A percentile compares a stretch with the other conserved stretches of the same genome.
These are phyloP conservation scores for Alternaria gansuensis DNA, from an alignment of 2,329 filamentous ascomycete species.

Conservation along the genomic window DNA sequence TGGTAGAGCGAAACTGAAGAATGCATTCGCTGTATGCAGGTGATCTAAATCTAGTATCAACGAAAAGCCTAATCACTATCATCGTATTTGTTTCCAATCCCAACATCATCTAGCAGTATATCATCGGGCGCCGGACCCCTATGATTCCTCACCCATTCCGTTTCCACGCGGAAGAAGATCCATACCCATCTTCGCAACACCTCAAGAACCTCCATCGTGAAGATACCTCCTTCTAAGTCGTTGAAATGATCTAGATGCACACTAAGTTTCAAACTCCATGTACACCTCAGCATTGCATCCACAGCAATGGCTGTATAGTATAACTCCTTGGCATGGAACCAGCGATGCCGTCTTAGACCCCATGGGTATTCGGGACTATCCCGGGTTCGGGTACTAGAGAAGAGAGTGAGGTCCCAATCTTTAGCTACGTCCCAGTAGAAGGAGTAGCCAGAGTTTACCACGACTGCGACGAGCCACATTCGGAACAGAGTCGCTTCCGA, in stretches of 20 bases:
- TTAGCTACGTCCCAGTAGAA: conserved; percentile 98
- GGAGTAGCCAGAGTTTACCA: conserved; percentile 89
- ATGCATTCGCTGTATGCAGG: not conserved
- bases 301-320: conserved; percentile 85
- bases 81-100: conserved; percentile 68
- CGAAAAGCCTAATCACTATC: conserved; percentile 57
- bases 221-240: conserved; percentile 88
- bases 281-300: conserved; percentile 84
- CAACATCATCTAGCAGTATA: conserved; percentile 74
- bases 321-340: conserved; percentile 74
- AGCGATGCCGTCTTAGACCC: conserved; percentile 77
- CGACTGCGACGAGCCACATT: conserved; percentile 71
- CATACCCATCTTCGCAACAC: conserved; percentile 91
- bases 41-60: not conserved
- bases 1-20: not conserved
- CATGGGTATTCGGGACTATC: conserved; percentile 73
- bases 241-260: conserved; percentile 83
- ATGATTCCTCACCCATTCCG: conserved; percentile 77
- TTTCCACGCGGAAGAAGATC: conserved; percentile 96
- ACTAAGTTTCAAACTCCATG: conserved; percentile 89
- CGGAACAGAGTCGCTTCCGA: conserved; percentile 65
- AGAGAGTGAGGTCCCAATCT: conserved; percentile 94
- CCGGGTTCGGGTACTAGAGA: conserved; percentile 68
- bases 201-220: conserved; percentile 85
- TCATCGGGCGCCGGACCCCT: conserved; percentile 69